phyloP scores from a whole-genome alignment of 2,329 filamentous ascomycete genomes.

The Fusarium mundagurra region DNA sequence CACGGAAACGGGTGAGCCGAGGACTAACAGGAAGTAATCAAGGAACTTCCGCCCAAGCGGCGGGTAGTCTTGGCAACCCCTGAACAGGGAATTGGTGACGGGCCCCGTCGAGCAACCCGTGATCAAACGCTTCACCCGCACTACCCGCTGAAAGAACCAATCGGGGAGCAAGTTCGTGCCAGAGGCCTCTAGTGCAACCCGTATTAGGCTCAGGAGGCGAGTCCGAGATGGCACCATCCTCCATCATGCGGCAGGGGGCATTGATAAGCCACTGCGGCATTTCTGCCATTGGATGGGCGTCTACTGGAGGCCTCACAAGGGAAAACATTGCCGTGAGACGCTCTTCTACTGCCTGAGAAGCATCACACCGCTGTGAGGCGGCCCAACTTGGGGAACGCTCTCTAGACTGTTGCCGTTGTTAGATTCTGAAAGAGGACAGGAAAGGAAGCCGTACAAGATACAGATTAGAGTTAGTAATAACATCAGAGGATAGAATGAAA shows the following conservation, averaged over 20 bases:
- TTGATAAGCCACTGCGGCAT: constrained; percentile 9
- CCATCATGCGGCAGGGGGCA: constrained; percentile 2
- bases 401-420: not conserved
- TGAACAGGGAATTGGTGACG: constrained; percentile 5
- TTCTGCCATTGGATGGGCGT: constrained; percentile 11
- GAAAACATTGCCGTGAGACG: not conserved
- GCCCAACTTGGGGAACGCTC: not conserved
- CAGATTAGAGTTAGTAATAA: not conserved
- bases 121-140: not conserved
- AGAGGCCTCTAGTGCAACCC: not conserved
- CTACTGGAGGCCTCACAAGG: constrained; percentile 1
- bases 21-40: not conserved
- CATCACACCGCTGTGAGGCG: not conserved
- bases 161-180: not conserved
- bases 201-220: not conserved
- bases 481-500: not conserved
- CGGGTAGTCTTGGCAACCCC: not conserved
- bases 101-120: not conserved
- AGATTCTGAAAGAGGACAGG: not conserved
- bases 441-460: not conserved
- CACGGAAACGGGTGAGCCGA: not conserved
- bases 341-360: not conserved
- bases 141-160: not conserved
- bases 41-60: not conserved
- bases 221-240: constrained; percentile 3